A percentile compares a stretch with the other conserved stretches of the same genome.
Conservation (phyloP, 257 asterid species). For the Ligustrum vulgare region DNA sequence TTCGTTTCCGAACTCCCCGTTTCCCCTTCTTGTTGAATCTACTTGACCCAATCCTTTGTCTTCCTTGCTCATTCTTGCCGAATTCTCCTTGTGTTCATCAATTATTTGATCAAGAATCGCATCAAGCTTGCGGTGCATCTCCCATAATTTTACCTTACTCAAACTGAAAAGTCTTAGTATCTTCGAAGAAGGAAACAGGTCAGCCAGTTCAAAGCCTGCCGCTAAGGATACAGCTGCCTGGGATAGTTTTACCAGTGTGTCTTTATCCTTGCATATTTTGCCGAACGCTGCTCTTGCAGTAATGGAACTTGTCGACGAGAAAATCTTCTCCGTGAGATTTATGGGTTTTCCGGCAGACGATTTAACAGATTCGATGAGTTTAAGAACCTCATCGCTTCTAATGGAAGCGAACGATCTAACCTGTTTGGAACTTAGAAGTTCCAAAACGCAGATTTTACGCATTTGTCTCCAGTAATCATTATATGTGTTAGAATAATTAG, state of each 20-base stretch:
- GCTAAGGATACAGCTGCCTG: neutral
- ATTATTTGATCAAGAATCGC: conserved; percentile 23
- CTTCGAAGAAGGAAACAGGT: conserved; percentile 21
- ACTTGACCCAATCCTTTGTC: neutral
- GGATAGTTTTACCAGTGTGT: neutral
- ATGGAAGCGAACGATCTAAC: conserved; percentile 9
- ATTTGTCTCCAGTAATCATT: conserved; percentile 32
- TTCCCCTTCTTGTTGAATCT: neutral
- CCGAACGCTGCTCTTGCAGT: conserved; percentile 9
- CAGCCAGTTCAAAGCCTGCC: conserved; percentile 17
- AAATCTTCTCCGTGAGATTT: no score
- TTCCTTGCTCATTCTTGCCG: neutral
- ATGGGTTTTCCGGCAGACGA: no score
- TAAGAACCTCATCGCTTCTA: no score
- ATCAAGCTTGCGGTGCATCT: conserved; percentile 15
- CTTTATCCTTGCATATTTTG: conserved; percentile 17
- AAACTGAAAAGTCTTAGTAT: conserved; percentile 7
- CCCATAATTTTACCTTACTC: conserved; percentile 4
- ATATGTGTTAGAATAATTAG: no score
- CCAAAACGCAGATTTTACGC: conserved; percentile 31
- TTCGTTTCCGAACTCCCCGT: conserved; percentile 27
- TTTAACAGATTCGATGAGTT: no score
- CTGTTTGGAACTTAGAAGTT: conserved; percentile 23
- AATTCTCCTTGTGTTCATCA: conserved; percentile 11
- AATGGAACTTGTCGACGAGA: no score